These are phyloP conservation scores for Yamadazyma nakazawae DNA, from an alignment of 805 yeast genomes.

Conservation along the genomic window DNA sequence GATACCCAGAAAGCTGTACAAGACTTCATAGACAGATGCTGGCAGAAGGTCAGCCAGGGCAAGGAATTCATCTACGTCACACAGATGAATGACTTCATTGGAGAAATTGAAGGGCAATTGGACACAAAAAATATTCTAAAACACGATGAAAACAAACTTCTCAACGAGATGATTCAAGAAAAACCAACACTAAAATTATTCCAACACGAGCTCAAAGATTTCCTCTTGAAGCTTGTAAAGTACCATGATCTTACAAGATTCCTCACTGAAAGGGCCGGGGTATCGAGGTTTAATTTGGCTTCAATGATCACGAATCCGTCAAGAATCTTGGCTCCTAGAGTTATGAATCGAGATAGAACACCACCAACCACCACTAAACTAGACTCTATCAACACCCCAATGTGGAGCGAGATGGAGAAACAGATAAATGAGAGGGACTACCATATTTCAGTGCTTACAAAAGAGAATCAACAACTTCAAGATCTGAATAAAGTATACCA, in stretches of 20 bases:
- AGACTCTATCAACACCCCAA: not conserved
- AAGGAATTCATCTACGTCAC: constrained; percentile 22
- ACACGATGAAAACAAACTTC: constrained; percentile 14
- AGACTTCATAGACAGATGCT: constrained; percentile 20
- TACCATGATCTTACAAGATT: constrained; percentile 19
- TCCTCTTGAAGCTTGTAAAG: constrained; percentile 23
- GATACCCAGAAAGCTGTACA: constrained; percentile 13
- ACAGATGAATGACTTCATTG: constrained; percentile 20
- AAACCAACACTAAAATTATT: constrained; percentile 20
- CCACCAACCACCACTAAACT: not conserved
- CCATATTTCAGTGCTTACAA: constrained; percentile 10
- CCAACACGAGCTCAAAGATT: constrained; percentile 21
- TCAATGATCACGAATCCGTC: constrained; percentile 8
- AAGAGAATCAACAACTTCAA: constrained; percentile 12
- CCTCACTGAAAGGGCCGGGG: constrained; percentile 21
- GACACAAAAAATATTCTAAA: constrained; percentile 17
- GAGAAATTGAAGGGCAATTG: constrained; percentile 20
- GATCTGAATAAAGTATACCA: constrained; percentile 7
- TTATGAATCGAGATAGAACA: not conserved
- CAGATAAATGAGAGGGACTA: constrained; percentile 15
- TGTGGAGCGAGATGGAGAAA: constrained; percentile 10
- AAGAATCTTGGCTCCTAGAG: not conserved
- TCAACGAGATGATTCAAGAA: constrained; percentile 17
- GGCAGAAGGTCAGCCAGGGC: constrained; percentile 14
- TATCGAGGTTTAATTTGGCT: constrained; percentile 10